Evolutionary conservation across 345 rosid species (phyloP), one percentile per base, ranked within the genome.

Genomic region (Pistacia integerrima): DNA sequence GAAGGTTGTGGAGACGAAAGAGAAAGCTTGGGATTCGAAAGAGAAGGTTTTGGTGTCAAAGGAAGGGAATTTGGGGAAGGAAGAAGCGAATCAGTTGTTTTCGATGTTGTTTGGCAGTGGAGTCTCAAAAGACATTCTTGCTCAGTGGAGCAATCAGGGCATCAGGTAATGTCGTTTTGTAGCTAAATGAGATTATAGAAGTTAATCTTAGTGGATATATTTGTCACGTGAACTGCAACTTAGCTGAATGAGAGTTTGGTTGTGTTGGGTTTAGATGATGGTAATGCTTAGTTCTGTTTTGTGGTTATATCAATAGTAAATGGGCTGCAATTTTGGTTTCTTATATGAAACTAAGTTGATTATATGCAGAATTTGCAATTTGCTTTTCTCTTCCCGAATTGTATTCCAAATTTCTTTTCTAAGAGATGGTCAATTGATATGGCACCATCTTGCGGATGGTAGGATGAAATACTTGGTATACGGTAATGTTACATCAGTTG

Each of bases 101-200:
- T 69, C 82, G 3, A 87, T 96, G 90, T 83, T 92, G 78, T 96
- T 96, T 74, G 97, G 99, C 11, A 67, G 75, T 67, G 82, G 79
- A 5, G 95, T 94, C 57, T 90, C 98, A 0, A 96, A 83, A 80
- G 91, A 83, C 76, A 82, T 94, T 64, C 94, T 94, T 51, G 90
- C 92, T 11, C 99, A 92, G 85, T 95, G 98, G 99, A 89, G 89
- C 85, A 95, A 95, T 80, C 99, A 95, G 85, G 99, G 99, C 38
- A 93, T 97, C 70, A 92, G 97, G 99, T 97, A 5, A n/a, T 67
- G 33, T 38, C 22, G 36, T 17, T 35, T 12, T 33, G 12, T 22
- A 58, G 36, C 63, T 33, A 11, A 63, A 67, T 13, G 48, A 33
- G 49, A 48, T 28, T 48, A 25, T 20, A 56, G 20, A 60, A 14